Evolutionary conservation across 306 rosid species (phyloP), one percentile per base, ranked within the genome.

Genomic region (Cyclanthera cordifolia): DNA sequence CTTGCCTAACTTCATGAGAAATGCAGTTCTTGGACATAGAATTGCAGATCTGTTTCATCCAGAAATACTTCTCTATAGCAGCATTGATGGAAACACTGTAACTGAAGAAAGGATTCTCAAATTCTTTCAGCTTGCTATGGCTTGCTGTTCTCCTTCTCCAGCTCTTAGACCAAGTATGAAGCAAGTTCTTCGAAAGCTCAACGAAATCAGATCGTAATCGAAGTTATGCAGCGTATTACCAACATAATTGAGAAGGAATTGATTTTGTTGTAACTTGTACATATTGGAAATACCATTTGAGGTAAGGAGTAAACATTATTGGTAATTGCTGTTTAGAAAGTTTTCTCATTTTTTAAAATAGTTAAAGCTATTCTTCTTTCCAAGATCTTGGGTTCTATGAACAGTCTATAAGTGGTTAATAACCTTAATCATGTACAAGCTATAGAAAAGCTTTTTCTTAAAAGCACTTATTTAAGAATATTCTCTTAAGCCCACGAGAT

Each of bases 111-210:
- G 72, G 58, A 81, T 94, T 75, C 91, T 94, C 79, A 83, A 88
- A 52, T 82, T 85, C 73, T 90, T 90, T 72, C 92, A 88, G 84
- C 95, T 94, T 67, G 96, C 99, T 1, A 85, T 90, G 97, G 81
- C 99, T 53, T 94, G 96, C 72, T 94, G 99, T 70, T 88, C 97
- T 27, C 96, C 95, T 69, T 85, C 95, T 6, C 92, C 99, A 57
- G 81, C 95, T 57, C 80, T 90, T 39, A 88, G 99, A 78, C 99
- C 99, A 43, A 88, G 66, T 79, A 82, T 82, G 68, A 86, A 82
- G 76, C 96, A 88, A 81, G 83, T 90, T 52, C 75, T 90, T 9
- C 75, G 82, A 77, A 94, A 88, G 86, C 96, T 94, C 63, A 88
- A 85, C 78, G 97, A 90, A 57, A 81, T 88, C 48, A 67, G 82